Evolutionary conservation across 345 rosid genomes (phyloP), one percentile per base, ranked within the genome.

Genomic region (Fremontodendron californicum): DNA sequence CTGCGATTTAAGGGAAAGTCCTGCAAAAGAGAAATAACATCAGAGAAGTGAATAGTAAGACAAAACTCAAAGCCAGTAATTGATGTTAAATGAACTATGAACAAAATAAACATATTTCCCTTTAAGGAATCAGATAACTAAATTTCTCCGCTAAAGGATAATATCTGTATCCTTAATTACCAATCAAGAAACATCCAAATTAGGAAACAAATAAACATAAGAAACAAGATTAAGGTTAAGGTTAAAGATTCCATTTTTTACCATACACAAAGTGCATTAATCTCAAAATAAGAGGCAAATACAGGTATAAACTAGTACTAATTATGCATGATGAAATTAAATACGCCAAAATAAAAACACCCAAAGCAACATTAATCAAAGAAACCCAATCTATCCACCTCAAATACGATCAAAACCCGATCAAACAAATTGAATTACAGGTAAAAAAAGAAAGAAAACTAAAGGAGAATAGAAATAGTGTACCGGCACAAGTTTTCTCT

Each of bases 401-500:
- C 46, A 6, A 68, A 6, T 2, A 27, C 2, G 29, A 67, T 1
- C 10, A 0, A 67, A 35, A 12, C 51, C 51, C 51, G n/a, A 15
- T n/a, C n/a, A n/a, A n/a, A 63, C 43, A 63, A 35, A 63, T 19
- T 9, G 45, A 19, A 63, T 18, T 16, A 7, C 1, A 35, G 25
- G 23, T 12, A 11, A 12, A 37, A 37, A 21, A 37, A 1, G 1
- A 67, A 4, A 13, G 4, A 5, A 19, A 18, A 42, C 16, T 16
- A 11, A 64, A 67, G 7, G 25, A 7, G 48, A 66, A 5, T 18
- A 29, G 9, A 37, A 51, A 23, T 10, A 42, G 43, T 4, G 2
- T 76, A 88, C 99, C 99, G 7, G 98, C 97, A 77, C 99, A 93
- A 70, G 96, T 93, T 82, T 81, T 93, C 86, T 93, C 99, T 83